Base-by-base conservation (phyloP, 2,329 filamentous ascomycete species). In the Alternaria gaisen region DNA sequence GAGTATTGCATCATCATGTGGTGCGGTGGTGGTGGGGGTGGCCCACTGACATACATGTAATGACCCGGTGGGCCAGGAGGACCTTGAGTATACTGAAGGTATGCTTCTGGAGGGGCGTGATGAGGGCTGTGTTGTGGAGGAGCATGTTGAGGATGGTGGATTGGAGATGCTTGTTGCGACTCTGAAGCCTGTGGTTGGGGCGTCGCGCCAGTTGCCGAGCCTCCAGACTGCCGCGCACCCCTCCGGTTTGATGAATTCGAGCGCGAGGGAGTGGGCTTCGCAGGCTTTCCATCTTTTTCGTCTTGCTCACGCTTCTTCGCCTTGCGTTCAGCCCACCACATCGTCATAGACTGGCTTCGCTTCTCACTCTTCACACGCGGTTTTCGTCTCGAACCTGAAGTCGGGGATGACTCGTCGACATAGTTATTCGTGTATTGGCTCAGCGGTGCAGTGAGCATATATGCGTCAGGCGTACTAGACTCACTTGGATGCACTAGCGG, bases 281-380 rank as follows among this genome's bases (percentile, higher is more conserved):
- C 47, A 41, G 67, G 59, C 32, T 59, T 69, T 5, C 72, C 70
- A 16, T 67, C 69, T 42, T 73, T 75, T 34, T 73, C 71, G 18
- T 77, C 76, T 18, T 72, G 63, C 53, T 78, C 76, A 22, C 73
- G 71, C 55, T 76, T 72, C 9, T 74, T 72, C 2, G 77, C 78
- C 60, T 82, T 82, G 8, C 80, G 74, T 60, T 80, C 77, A 2
- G 80, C 80, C 80, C 80, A 82, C 80, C 80, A 82, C n/a, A 78
- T 76, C 1, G 79, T 81, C 80, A 82, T 82, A 11, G 76, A 80
- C 47, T 80, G 74, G 51, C 77, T 80, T 14, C 80, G 74, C 65
- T 82, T 82, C 61, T 82, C 80, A 36, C 78, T 80, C 63, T 81
- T 81, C 18, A 80, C 79, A 26, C 75, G 73, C 28, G 74, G 75